Evolutionary conservation across 164 flowering plant genomes (phyloP).

Genomic region (Vitis rotundifolia): DNA sequence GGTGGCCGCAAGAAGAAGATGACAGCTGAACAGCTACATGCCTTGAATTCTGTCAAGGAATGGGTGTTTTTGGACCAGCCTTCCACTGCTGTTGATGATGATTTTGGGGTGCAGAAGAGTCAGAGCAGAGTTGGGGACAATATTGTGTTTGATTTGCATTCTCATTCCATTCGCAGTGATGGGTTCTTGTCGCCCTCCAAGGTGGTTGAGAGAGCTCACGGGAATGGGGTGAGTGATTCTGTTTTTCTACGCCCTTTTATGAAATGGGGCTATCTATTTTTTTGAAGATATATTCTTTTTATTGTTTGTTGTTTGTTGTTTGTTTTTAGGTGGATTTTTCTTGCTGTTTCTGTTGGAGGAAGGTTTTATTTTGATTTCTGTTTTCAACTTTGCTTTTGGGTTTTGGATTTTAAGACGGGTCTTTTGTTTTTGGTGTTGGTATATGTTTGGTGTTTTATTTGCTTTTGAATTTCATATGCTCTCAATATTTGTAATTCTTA

Average conservation of each 20-base stretch:
- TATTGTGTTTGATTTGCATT: constrained; percentile 84
- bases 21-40: constrained; percentile 58
- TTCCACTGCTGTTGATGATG: constrained; percentile 31
- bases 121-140: constrained; percentile 29
- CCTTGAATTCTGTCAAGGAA: constrained; percentile 58
- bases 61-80: constrained; percentile 63
- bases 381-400: no score
- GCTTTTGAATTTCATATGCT: no score
- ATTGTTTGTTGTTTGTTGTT: no score
- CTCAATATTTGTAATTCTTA: no score
- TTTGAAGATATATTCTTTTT: no score
- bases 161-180: constrained; percentile 85
- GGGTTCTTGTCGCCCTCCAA: constrained; percentile 85
- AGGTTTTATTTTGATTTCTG: no score
- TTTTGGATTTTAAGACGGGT: no score
- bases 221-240: constrained; percentile 68
- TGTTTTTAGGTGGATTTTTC: no score
- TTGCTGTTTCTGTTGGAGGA: no score
- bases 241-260: constrained; percentile 3
- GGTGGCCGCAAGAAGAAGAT: constrained; percentile 66
- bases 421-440: no score
- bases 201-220: constrained; percentile 89
- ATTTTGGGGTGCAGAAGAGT: constrained; percentile 41
- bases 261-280: constrained; percentile 3
- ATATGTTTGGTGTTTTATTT: no score